Evolutionary conservation across 345 rosid species (phyloP).

Genomic region (Cardiospermum halicacabum): DNA sequence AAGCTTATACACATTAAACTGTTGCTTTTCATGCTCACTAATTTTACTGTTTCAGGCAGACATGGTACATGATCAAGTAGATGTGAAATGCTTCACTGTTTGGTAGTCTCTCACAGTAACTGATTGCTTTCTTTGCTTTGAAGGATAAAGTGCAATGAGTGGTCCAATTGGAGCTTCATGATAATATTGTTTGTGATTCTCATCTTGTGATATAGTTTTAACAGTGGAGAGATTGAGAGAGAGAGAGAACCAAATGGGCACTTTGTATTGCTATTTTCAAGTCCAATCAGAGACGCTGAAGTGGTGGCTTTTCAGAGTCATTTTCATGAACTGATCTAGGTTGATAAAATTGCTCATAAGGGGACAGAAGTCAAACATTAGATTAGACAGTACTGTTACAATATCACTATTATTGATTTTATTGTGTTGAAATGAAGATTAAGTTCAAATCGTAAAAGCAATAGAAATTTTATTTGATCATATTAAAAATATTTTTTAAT

Average conservation of each 20-base stretch:
- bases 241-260: slow-evolving; percentile 25
- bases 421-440: too few relatives aligned
- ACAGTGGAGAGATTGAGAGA: too few relatives aligned
- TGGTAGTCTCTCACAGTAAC: background rate
- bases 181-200: too few relatives aligned
- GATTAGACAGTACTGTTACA: too few relatives aligned
- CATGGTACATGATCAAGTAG: too few relatives aligned
- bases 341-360: slow-evolving; percentile 59
- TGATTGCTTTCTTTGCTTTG: slow-evolving; percentile 1
- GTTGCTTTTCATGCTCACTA: background rate
- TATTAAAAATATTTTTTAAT: too few relatives aligned
- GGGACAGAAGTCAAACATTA: background rate
- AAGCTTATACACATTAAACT: background rate
- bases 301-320: slow-evolving; percentile 39
- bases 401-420: too few relatives aligned
- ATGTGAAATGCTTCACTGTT: background rate
- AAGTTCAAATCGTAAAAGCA: too few relatives aligned
- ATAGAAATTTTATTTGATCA: too few relatives aligned
- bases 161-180: too few relatives aligned
- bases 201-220: too few relatives aligned
- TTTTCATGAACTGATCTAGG: slow-evolving; percentile 54
- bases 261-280: slow-evolving; percentile 32
- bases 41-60: background rate
- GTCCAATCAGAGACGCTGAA: slow-evolving; percentile 55
- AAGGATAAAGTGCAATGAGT: background rate